A percentile compares a stretch with the other conserved stretches of the same genome.
These are phyloP conservation scores for Fusarium camptoceras DNA, from an alignment of 2,329 filamentous ascomycete species.

Conservation along the genomic window DNA sequence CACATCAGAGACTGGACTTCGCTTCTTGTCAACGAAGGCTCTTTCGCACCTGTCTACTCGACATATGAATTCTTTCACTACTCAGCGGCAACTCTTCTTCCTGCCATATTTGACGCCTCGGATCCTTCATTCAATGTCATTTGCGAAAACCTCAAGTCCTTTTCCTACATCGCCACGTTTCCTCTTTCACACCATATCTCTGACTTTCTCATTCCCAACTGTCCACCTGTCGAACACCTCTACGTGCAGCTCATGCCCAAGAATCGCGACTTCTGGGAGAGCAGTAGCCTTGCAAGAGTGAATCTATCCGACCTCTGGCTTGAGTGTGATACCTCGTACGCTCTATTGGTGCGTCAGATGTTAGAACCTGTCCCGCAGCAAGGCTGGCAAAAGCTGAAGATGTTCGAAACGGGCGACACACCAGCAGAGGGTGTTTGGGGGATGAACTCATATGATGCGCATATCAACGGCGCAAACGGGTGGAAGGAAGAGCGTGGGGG, in stretches of 20 bases:
- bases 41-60: constrained; percentile 76
- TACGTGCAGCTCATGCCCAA: constrained; percentile 63
- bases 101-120: constrained; percentile 60
- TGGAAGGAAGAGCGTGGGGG: constrained; percentile 61
- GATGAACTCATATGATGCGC: constrained; percentile 57
- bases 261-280: constrained; percentile 52
- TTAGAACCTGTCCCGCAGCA: constrained; percentile 46
- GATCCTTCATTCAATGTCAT: constrained; percentile 53
- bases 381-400: constrained; percentile 56
- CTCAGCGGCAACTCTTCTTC: constrained; percentile 70
- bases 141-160: constrained; percentile 57
- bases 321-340: constrained; percentile 65
- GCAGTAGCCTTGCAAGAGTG: constrained; percentile 55
- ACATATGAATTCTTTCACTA: constrained; percentile 78
- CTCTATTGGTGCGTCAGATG: constrained; percentile 57
- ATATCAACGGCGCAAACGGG: constrained; percentile 49
- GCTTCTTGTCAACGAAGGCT: constrained; percentile 79
- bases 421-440: constrained; percentile 60
- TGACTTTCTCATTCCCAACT: constrained; percentile 58
- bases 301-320: constrained; percentile 62
- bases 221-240: constrained; percentile 64
- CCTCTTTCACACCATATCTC: constrained; percentile 71
- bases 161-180: constrained; percentile 75
- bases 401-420: constrained; percentile 64
- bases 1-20: constrained; percentile 72